A percentile compares a stretch with the other conserved stretches of the same genome.
phyloP scores from a whole-genome alignment of 1,284 basidiomycete species.

The Leucoagaricus sp. region DNA sequence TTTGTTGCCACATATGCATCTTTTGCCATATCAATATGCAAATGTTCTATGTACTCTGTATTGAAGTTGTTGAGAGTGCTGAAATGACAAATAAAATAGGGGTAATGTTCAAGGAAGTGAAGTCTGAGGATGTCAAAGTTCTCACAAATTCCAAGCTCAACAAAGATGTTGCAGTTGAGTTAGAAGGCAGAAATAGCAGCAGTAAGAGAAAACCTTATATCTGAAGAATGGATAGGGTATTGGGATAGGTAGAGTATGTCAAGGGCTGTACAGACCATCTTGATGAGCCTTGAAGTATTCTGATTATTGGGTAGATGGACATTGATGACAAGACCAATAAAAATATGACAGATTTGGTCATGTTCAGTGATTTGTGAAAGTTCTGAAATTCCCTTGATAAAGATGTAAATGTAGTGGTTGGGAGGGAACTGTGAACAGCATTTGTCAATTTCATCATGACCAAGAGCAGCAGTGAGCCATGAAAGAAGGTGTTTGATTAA shows the following conservation, averaged over 20 bases:
- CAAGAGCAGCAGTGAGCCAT: conserved; percentile 27
- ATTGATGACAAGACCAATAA: conserved; percentile 24
- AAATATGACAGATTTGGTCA: conserved; percentile 33
- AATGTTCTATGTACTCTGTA: conserved; percentile 31
- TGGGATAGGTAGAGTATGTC: conserved; percentile 39
- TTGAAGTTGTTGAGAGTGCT: conserved; percentile 35
- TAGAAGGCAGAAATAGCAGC: conserved; percentile 24
- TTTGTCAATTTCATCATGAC: conserved; percentile 35
- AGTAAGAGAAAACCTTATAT: not conserved
- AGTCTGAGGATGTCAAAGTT: conserved; percentile 38
- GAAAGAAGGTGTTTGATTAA: conserved; percentile 37
- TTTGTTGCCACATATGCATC: conserved; percentile 33
- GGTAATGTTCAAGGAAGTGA: conserved; percentile 31
- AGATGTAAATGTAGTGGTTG: conserved; percentile 38
- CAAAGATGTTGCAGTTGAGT: conserved; percentile 29
- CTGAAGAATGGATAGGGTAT: conserved; percentile 29
- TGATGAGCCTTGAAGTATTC: not conserved
- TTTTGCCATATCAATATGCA: conserved; percentile 37
- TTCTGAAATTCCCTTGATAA: conserved; percentile 39
- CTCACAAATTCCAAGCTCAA: conserved; percentile 26
- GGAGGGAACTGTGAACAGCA: conserved; percentile 32
- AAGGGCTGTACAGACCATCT: conserved; percentile 22
- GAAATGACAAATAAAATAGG: conserved; percentile 23
- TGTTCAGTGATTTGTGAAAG: conserved; percentile 32
- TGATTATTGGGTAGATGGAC: not conserved